Conservation (phyloP, 2,329 filamentous ascomycete species). For the Purpureocillium lavendulum region DNA sequence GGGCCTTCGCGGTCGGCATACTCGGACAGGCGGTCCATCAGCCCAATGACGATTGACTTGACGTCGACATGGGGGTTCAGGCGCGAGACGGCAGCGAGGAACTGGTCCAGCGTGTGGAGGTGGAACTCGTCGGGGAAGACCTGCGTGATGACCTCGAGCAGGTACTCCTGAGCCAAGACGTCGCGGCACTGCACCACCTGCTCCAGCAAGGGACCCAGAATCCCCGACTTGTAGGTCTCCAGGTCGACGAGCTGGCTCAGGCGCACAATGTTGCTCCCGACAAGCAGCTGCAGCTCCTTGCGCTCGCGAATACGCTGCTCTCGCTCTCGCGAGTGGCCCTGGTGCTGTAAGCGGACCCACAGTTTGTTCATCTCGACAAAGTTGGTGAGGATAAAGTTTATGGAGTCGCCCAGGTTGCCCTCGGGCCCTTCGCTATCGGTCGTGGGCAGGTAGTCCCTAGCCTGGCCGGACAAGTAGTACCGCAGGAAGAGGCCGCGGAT, state of each 20-base stretch:
- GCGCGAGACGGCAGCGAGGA: constrained; percentile 84
- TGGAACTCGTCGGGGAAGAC: constrained; percentile 99
- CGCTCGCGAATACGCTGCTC: constrained; percentile 91
- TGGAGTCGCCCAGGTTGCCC: constrained; percentile 92
- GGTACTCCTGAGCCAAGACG: constrained; percentile 92
- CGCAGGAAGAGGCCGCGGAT: constrained; percentile 90
- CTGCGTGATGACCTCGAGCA: constrained; percentile 96
- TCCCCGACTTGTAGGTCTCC: constrained; percentile 85
- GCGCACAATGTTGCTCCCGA: constrained; percentile 92
- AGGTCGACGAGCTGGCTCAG: constrained; percentile 93
- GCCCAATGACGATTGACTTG: constrained; percentile 93
- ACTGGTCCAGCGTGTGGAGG: constrained; percentile 90
- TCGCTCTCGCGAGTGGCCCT: constrained; percentile 89
- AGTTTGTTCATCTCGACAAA: constrained; percentile 99
- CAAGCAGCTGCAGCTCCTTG: constrained; percentile 88
- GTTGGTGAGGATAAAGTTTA: constrained; percentile 96
- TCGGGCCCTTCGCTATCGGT: constrained; percentile 84
- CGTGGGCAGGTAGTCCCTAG: constrained; percentile 76
- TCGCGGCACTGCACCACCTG: constrained; percentile 98
- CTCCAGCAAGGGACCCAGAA: constrained; percentile 81
- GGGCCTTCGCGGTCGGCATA: constrained; percentile 88
- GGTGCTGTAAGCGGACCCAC: constrained; percentile 95
- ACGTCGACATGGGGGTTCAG: constrained; percentile 96
- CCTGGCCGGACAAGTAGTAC: constrained; percentile 94
- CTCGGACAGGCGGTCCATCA: constrained; percentile 93